Evolutionary conservation across 805 yeast species (phyloP).

Genomic region (Kodamaea nitidulidarum): DNA sequence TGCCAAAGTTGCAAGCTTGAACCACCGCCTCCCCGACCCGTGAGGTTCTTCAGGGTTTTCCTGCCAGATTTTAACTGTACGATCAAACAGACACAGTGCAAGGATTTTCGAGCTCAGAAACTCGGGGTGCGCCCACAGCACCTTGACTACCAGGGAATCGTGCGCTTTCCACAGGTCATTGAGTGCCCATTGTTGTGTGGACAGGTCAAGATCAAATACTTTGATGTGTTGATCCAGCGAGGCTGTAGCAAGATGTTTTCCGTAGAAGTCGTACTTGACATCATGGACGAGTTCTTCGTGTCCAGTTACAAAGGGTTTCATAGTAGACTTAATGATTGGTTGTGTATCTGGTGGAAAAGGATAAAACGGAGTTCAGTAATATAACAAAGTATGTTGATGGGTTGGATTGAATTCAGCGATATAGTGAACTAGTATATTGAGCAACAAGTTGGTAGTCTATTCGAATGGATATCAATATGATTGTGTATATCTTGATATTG

Average conservation of each 20-base stretch:
- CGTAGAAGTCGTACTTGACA: slow-evolving; percentile 88
- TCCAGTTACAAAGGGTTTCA: slow-evolving; percentile 78
- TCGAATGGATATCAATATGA: no score
- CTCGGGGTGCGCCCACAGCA: slow-evolving; percentile 94
- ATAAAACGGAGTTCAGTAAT: neutral
- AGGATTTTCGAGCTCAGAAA: slow-evolving; percentile 69
- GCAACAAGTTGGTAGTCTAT: no score
- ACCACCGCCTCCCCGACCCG: slow-evolving; percentile 84
- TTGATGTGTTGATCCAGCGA: slow-evolving; percentile 92
- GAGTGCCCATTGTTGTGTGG: slow-evolving; percentile 71
- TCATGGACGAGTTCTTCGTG: slow-evolving; percentile 93
- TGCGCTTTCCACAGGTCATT: slow-evolving; percentile 95
- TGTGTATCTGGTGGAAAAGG: neutral
- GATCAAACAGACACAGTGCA: slow-evolving; percentile 86
- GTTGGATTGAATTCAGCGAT: no score
- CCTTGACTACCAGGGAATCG: slow-evolving; percentile 76
- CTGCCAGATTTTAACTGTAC: slow-evolving; percentile 87
- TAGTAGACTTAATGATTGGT: neutral
- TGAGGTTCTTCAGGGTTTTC: slow-evolving; percentile 75
- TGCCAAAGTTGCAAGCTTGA: slow-evolving; percentile 65
- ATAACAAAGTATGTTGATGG: no score
- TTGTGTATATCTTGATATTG: no score
- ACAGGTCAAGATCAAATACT: slow-evolving; percentile 72
- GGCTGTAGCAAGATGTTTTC: slow-evolving; percentile 87
- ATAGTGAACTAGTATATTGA: no score